A percentile compares a stretch with the other conserved stretches of the same genome.
These are phyloP conservation scores for Chenopodium quinoa DNA, from an alignment of 148 eudicot genomes.

Conservation along the genomic window DNA sequence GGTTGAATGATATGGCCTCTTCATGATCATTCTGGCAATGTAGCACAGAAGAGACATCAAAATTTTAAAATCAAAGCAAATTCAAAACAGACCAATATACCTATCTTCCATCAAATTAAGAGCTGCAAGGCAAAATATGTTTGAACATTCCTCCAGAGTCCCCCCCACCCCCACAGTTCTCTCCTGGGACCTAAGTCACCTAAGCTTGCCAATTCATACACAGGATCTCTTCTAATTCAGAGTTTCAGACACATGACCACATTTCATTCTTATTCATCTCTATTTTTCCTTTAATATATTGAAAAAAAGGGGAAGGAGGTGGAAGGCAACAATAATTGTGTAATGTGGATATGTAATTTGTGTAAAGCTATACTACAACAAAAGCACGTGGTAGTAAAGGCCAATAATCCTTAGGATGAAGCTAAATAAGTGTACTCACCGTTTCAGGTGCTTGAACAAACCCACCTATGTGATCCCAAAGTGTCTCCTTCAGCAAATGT, in stretches of 20 bases:
- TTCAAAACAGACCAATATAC: background rate
- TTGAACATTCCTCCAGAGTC: too few relatives aligned
- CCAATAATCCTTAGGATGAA: background rate
- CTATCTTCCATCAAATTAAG: background rate
- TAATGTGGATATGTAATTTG: background rate
- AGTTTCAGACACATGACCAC: background rate
- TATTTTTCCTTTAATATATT: background rate
- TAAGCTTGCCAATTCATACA: background rate
- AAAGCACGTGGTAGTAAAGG: background rate
- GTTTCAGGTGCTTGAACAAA: slow-evolving; percentile 32
- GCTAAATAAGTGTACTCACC: slow-evolving; percentile 21
- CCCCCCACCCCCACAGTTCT: too few relatives aligned
- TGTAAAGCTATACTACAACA: background rate
- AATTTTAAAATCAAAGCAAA: background rate
- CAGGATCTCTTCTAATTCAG: background rate
- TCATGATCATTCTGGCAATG: slow-evolving; percentile 25
- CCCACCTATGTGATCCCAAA: slow-evolving; percentile 68
- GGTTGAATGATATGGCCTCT: slow-evolving; percentile 34
- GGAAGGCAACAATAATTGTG: background rate
- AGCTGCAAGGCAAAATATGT: background rate
- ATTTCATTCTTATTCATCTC: background rate
- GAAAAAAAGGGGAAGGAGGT: background rate
- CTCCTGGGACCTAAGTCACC: background rate
- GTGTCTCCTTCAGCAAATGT: slow-evolving; percentile 79
- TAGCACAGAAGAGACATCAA: slow-evolving; percentile 6